Conservation (phyloP, 1,284 basidiomycete genomes). For the Leccinum subrobustum region DNA sequence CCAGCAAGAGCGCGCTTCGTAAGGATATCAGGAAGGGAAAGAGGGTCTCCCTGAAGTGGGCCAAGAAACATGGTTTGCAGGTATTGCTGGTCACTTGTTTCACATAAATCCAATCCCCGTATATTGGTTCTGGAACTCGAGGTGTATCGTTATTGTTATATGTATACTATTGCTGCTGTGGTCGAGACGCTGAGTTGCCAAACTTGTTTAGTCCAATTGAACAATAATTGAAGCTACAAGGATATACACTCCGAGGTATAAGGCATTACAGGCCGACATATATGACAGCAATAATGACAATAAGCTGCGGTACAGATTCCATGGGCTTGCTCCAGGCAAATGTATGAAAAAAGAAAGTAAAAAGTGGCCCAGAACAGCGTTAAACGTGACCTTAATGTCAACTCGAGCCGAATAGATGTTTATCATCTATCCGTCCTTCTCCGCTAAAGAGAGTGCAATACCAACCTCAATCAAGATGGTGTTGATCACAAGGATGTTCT, state of each 20-base stretch:
- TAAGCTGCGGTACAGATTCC: not conserved
- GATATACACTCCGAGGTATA: conserved; percentile 23
- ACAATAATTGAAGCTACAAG: conserved; percentile 7
- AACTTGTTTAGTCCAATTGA: not conserved
- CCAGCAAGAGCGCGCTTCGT: conserved; percentile 56
- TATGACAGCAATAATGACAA: conserved; percentile 1
- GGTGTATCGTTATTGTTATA: conserved; percentile 1
- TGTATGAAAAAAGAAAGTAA: not conserved
- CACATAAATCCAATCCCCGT: conserved; percentile 7
- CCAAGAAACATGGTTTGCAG: conserved; percentile 63
- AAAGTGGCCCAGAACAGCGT: not conserved
- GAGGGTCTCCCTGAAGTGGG: conserved; percentile 48
- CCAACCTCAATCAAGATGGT: conserved; percentile 41
- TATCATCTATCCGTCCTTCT: conserved; percentile 3
- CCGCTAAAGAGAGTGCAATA: conserved; percentile 28
- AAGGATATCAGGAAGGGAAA: conserved; percentile 55
- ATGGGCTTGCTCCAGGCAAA: conserved; percentile 10
- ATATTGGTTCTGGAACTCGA: not conserved
- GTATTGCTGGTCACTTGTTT: conserved; percentile 54
- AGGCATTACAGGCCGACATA: conserved; percentile 13
- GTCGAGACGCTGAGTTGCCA: not conserved
- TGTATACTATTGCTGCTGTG: not conserved
- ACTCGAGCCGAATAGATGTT: not conserved
- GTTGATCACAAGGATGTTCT: conserved; percentile 37
- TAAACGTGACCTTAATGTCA: not conserved